Percentiles rank a stretch among this genome's conserved stretches.
Conservation (phyloP, 441 rosid species). For the Dalechampia spathulata region DNA sequence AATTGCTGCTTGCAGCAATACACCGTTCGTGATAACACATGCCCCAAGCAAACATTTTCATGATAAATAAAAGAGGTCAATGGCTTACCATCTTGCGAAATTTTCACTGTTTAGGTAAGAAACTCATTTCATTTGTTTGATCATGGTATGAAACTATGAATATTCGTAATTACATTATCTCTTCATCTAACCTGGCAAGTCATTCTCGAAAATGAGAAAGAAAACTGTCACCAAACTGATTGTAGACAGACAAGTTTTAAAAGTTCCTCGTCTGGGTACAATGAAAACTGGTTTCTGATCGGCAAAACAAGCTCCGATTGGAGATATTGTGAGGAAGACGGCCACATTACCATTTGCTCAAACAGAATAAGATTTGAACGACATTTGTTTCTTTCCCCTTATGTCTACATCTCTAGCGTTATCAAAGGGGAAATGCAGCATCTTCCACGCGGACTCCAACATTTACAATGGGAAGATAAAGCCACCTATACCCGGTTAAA, state of each 20-base stretch:
- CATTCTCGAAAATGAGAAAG: too few species aligned
- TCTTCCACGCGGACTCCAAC: background rate
- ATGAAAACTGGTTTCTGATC: background rate
- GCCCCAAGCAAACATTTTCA: background rate
- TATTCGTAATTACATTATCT: background rate
- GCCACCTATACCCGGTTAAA: conserved; percentile 22
- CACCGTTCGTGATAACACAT: background rate
- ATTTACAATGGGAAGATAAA: background rate
- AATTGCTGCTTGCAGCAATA: conserved; percentile 2
- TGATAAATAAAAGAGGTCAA: conserved; percentile 6
- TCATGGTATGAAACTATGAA: background rate
- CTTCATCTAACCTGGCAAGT: background rate
- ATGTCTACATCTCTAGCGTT: background rate
- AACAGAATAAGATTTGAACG: background rate
- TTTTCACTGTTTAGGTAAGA: background rate
- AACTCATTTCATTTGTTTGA: conserved; percentile 1
- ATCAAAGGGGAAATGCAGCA: background rate
- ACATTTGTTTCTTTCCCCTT: background rate
- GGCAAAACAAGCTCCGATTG: too few species aligned
- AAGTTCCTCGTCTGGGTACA: too few species aligned
- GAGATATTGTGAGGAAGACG: too few species aligned
- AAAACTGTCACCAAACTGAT: too few species aligned
- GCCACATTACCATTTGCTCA: too few species aligned
- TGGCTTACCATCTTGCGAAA: background rate
- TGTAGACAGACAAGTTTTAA: too few species aligned